A percentile compares a stretch with the other conserved stretches of the same genome.
Conservation (phyloP, 805 yeast genomes). For the Candida germanica region DNA sequence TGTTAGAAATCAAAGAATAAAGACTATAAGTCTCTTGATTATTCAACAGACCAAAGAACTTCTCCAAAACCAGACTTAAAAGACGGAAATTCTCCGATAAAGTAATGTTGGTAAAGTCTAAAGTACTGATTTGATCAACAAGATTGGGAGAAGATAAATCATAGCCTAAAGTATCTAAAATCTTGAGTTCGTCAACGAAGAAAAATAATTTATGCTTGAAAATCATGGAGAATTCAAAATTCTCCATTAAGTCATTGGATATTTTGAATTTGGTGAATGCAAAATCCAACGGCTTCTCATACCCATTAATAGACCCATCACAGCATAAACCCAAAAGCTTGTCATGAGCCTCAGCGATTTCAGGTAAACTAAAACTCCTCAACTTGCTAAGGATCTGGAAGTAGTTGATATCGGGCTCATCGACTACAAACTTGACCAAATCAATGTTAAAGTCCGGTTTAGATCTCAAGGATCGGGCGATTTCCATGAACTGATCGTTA, state of each 20-base stretch:
- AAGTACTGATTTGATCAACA: not conserved
- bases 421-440: conserved; percentile 5
- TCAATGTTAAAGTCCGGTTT: conserved; percentile 1
- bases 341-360: conserved; percentile 1
- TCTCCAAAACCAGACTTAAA: not conserved
- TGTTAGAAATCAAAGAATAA: conserved; percentile 7
- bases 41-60: conserved; percentile 1
- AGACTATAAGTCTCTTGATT: conserved; percentile 6
- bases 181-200: conserved; percentile 16
- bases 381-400: conserved; percentile 7
- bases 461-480: not conserved
- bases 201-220: conserved; percentile 15
- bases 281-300: conserved; percentile 5
- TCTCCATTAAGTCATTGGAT: conserved; percentile 13
- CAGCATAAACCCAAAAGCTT: conserved; percentile 6
- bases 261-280: conserved; percentile 12
- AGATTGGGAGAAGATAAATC: conserved; percentile 3
- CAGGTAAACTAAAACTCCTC: not conserved
- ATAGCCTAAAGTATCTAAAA: conserved; percentile 10
- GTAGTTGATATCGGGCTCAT: not conserved
- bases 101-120: conserved; percentile 4
- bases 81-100: conserved; percentile 1
- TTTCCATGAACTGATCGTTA: conserved; percentile 2
- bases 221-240: conserved; percentile 21
- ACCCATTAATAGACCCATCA: conserved; percentile 10